phyloP scores from a whole-genome alignment of 2,329 filamentous ascomycete genomes.

The Alternaria burnsii region DNA sequence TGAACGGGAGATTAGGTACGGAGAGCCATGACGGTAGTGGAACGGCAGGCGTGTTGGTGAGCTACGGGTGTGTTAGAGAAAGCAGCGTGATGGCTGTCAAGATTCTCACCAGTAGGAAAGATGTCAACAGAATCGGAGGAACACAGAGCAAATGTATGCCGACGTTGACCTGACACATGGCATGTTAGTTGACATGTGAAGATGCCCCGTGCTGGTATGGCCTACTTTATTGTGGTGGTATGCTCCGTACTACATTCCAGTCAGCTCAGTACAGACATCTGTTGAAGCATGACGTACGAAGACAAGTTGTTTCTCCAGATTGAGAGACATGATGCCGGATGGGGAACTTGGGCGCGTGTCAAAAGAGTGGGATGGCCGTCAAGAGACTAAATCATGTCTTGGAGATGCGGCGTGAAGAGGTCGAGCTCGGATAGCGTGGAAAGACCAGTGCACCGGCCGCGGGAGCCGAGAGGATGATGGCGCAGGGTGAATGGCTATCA shows the following conservation, averaged over 20 bases:
- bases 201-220: conserved; percentile 11
- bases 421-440: conserved; percentile 5
- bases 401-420: conserved; percentile 8
- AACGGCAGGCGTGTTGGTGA: conserved; percentile 65
- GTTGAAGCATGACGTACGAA: conserved; percentile 68
- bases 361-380: conserved; percentile 31
- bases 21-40: conserved; percentile 63
- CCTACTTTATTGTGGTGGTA: conserved; percentile 78
- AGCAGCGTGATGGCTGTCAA: background rate
- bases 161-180: conserved; percentile 69
- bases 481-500: conserved; percentile 36
- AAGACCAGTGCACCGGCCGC: conserved; percentile 22
- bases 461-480: conserved; percentile 26
- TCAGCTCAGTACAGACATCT: conserved; percentile 19
- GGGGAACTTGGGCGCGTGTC: conserved; percentile 38
- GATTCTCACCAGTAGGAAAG: conserved; percentile 72
- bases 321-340: conserved; percentile 63
- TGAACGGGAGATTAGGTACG: conserved; percentile 66
- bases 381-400: conserved; percentile 42
- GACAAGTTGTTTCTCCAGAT: conserved; percentile 81
- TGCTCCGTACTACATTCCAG: conserved; percentile 72
- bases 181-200: conserved; percentile 35
- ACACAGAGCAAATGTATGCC: conserved; percentile 83
- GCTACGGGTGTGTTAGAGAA: conserved; percentile 52
- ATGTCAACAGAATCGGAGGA: conserved; percentile 75